Conservation (phyloP, 2,329 filamentous ascomycete species). For the Dothideomycetes sp. region DNA sequence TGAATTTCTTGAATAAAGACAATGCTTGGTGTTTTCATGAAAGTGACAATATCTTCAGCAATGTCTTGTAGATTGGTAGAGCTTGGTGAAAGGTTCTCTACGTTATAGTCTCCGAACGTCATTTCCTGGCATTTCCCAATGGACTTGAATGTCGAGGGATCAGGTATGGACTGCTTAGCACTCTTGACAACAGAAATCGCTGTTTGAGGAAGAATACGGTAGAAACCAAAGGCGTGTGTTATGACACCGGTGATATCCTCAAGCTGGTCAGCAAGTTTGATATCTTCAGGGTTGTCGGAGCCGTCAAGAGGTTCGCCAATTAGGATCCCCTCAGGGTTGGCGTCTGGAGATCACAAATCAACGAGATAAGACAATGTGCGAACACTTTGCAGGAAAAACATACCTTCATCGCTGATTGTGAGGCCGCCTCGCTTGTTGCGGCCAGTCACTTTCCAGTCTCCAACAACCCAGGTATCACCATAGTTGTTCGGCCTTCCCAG, state of each 20-base stretch:
- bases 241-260: constrained; percentile 61
- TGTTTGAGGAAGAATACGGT: constrained; percentile 57
- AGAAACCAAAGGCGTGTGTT: constrained; percentile 58
- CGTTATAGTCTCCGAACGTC: constrained; percentile 59
- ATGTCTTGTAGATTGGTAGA: constrained; percentile 48
- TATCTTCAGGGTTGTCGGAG: constrained; percentile 48
- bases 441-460: constrained; percentile 55
- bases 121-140: constrained; percentile 50
- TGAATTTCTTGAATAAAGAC: constrained; percentile 64
- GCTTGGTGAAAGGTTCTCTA: constrained; percentile 56
- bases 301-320: constrained; percentile 59
- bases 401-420: constrained; percentile 45
- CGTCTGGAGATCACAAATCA: too few species aligned
- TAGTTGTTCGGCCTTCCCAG: constrained; percentile 54
- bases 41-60: constrained; percentile 56
- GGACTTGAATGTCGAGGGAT: constrained; percentile 45
- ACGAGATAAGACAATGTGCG: too few species aligned
- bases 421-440: constrained; percentile 55
- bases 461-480: constrained; percentile 61
- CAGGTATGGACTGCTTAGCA: constrained; percentile 38
- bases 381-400: too few species aligned
- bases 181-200: constrained; percentile 42
- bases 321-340: constrained; percentile 60
- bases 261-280: constrained; percentile 56
- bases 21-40: constrained; percentile 54